phyloP scores from a whole-genome alignment of 371 early-diverging fungal genomes.

The Fennellomyces sp. region DNA sequence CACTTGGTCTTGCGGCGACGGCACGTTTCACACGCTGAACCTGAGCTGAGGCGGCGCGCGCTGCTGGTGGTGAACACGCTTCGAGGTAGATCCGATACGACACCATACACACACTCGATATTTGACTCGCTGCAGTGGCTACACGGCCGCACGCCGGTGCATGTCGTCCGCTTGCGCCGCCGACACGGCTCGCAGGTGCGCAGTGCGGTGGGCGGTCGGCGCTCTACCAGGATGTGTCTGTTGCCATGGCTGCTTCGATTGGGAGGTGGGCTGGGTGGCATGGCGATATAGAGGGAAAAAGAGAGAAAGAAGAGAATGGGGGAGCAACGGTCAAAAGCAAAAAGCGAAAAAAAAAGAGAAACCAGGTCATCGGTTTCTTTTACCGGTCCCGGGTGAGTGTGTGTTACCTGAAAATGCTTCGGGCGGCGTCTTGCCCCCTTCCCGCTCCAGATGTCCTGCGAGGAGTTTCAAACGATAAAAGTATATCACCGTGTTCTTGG shows the following conservation, averaged over 20 bases:
- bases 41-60: slow-evolving; percentile 48
- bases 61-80: slow-evolving; percentile 30
- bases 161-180: slow-evolving; percentile 18
- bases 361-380: slow-evolving; percentile 21
- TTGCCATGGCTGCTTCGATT: slow-evolving; percentile 14
- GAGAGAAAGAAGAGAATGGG: slow-evolving; percentile 9
- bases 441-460: neutral
- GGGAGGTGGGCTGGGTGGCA: slow-evolving; percentile 25
- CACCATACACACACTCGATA: slow-evolving; percentile 28
- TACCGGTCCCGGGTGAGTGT: slow-evolving; percentile 8
- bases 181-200: slow-evolving; percentile 31
- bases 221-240: slow-evolving; percentile 22
- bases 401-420: slow-evolving; percentile 3
- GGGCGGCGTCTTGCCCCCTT: neutral
- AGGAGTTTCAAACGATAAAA: neutral
- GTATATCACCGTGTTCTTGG: no score
- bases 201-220: slow-evolving; percentile 15
- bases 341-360: slow-evolving; percentile 5
- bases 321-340: neutral
- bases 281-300: slow-evolving; percentile 5
- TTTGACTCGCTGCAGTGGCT: slow-evolving; percentile 18
- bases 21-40: slow-evolving; percentile 56
- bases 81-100: slow-evolving; percentile 29
- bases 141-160: slow-evolving; percentile 32
- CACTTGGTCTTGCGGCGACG: slow-evolving; percentile 56